Evolutionary conservation across 495 filamentous ascomycete species (phyloP).

Genomic region (Hyphodiscus hymeniophilus): DNA sequence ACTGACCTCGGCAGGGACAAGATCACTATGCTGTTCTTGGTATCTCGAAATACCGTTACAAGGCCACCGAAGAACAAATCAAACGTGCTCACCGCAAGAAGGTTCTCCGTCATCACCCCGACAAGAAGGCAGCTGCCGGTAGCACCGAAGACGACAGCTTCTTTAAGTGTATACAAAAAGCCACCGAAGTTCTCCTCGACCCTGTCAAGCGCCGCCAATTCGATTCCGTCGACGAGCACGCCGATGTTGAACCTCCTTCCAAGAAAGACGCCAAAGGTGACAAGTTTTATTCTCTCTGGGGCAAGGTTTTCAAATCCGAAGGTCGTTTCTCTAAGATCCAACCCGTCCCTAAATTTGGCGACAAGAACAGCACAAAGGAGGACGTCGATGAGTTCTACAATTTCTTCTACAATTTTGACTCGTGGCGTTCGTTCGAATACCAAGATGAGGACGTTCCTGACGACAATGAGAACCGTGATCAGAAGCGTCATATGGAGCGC

Average conservation of each 20-base stretch:
- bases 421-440: slow-evolving; percentile 96
- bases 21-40: slow-evolving; percentile 98
- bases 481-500: slow-evolving; percentile 94
- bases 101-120: slow-evolving; percentile 95
- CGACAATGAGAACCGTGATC: slow-evolving; percentile 96
- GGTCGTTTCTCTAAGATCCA: slow-evolving; percentile 84
- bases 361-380: slow-evolving; percentile 78
- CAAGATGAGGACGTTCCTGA: slow-evolving; percentile 97
- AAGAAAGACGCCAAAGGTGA: slow-evolving; percentile 82
- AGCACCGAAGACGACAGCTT: slow-evolving; percentile 89
- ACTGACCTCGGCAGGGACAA: slow-evolving; percentile 56
- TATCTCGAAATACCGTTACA: slow-evolving; percentile 81
- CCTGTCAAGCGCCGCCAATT: slow-evolving; percentile 89
- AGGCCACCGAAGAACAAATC: slow-evolving; percentile 94
- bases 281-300: slow-evolving; percentile 94
- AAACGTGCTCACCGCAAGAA: slow-evolving; percentile 98
- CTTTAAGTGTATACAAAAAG: slow-evolving; percentile 99
- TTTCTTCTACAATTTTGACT: slow-evolving; percentile 99
- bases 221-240: slow-evolving; percentile 90
- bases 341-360: slow-evolving; percentile 76
- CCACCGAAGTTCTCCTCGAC: slow-evolving; percentile 86
- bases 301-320: slow-evolving; percentile 78
- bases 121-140: slow-evolving; percentile 92
- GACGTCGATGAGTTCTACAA: slow-evolving; percentile 95
- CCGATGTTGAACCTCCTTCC: slow-evolving; percentile 79